phyloP scores from a whole-genome alignment of 257 asterid genomes.

The Solanum tarapatanum region DNA sequence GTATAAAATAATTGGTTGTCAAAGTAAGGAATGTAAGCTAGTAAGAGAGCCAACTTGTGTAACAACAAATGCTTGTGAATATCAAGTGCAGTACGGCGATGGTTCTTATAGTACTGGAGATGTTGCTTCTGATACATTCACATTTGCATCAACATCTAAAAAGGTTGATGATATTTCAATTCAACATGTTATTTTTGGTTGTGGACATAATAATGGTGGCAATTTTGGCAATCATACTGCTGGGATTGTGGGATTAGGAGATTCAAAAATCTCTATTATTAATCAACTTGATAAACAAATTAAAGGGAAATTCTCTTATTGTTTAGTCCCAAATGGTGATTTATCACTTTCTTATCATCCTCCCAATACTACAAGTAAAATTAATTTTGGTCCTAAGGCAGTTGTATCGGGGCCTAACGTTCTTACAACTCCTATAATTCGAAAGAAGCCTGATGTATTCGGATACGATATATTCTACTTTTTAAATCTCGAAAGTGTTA shows the following conservation, averaged over 20 bases:
- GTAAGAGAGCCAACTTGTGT: slow-evolving; percentile 2
- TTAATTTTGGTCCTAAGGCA: slow-evolving; percentile 33
- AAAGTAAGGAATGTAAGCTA: slow-evolving; percentile 6
- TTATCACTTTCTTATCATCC: background rate
- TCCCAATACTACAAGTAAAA: slow-evolving; percentile 24
- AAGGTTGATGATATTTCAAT: slow-evolving; percentile 1
- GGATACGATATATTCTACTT: slow-evolving; percentile 12
- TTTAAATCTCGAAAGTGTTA: slow-evolving; percentile 30
- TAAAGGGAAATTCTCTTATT: slow-evolving; percentile 43
- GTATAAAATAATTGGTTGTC: slow-evolving; percentile 18
- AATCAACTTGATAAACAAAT: slow-evolving; percentile 21
- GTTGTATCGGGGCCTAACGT: slow-evolving; percentile 12
- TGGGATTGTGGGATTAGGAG: slow-evolving; percentile 55
- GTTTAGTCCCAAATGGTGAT: slow-evolving; percentile 16
- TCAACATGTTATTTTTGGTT: slow-evolving; percentile 34
- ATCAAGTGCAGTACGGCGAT: slow-evolving; percentile 29
- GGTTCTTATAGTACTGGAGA: slow-evolving; percentile 23
- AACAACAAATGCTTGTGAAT: slow-evolving; percentile 6
- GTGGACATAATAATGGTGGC: slow-evolving; percentile 36
- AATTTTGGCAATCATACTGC: slow-evolving; percentile 17
- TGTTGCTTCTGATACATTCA: slow-evolving; percentile 32
- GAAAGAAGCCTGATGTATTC: slow-evolving; percentile 9
- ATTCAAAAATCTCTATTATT: slow-evolving; percentile 30
- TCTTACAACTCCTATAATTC: slow-evolving; percentile 32
- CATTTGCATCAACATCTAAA: slow-evolving; percentile 10